Evolutionary conservation across 1,139 yeast genomes (phyloP), one percentile per base, ranked within the genome.

Genomic region (Saccharomycopsis hybrid): DNA sequence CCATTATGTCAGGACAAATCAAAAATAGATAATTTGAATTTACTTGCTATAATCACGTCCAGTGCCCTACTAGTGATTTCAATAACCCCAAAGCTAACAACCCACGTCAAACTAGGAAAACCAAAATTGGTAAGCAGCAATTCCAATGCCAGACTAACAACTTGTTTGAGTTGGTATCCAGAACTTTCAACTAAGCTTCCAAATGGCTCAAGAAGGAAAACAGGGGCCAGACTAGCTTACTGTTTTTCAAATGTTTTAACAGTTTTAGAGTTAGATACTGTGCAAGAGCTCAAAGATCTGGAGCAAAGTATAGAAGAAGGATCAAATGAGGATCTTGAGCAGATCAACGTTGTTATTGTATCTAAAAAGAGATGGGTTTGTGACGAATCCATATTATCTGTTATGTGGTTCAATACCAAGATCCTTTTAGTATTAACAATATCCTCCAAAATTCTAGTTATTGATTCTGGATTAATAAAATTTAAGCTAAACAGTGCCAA

Each of bases 121-220:
- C 75, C 84, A 2, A 73, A 69, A 51, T 63, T 64, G 0, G 58
- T 64, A 1, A 65, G 5, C 61, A 59, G 13, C 54, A 65, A 5
- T 11, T 13, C n/a, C 33, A 41, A 25, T n/a, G 58, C 65, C 52
- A 73, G 71, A 0, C 56, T 69, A n/a, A 64, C 72, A 3, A 81
- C 80, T 1, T 70, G 77, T 54, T 59, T 82, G 18, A 67, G 76
- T 9, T 85, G 94, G 94, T 80, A 70, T 56, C 82, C 81, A 0
- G 72, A 75, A 2, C 13, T 13, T 9, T 7, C 30, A 5, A 4
- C 3, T 4, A 8, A 47, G 39, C 18, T 18, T 18, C 18, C 18
- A 18, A 18, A 18, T 18, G 18, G 18, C 18, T 18, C 18, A 18
- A 18, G 18, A 18, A 49, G 25, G 8, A 51, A n/a, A 50, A 62